These are phyloP conservation scores for Trametes sanguinea DNA, from an alignment of 768 basidiomycete genomes.

Conservation along the genomic window DNA sequence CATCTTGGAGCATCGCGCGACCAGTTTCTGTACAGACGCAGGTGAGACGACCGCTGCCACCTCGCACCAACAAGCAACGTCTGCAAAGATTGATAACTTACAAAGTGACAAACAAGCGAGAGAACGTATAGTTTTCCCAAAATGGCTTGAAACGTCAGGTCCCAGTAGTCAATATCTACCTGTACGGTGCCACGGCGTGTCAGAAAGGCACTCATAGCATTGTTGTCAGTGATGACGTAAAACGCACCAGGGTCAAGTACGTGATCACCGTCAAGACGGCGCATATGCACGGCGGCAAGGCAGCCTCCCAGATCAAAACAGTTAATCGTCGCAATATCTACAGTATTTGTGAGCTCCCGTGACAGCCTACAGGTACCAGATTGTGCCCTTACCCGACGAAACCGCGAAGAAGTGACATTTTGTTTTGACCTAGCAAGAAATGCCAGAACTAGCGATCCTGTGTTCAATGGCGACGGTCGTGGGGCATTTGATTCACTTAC, in stretches of 20 bases:
- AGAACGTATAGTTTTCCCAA: slow-evolving; percentile 36
- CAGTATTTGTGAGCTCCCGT: not conserved
- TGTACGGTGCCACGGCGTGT: not conserved
- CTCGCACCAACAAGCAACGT: not conserved
- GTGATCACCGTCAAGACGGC: slow-evolving; percentile 29
- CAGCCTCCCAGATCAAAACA: slow-evolving; percentile 32
- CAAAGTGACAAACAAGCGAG: slow-evolving; percentile 34
- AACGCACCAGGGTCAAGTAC: slow-evolving; percentile 22
- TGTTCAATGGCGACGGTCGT: too few relatives aligned
- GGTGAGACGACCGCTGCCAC: too few relatives aligned
- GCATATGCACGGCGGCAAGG: slow-evolving; percentile 31
- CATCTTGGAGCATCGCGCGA: slow-evolving; percentile 18
- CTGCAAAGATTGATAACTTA: slow-evolving; percentile 9
- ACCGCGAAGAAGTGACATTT: slow-evolving; percentile 24
- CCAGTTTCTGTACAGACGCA: slow-evolving; percentile 9
- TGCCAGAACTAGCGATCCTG: slow-evolving; percentile 13
- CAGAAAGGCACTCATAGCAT: not conserved
- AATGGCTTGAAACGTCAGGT: slow-evolving; percentile 30
- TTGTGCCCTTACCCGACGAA: slow-evolving; percentile 17
- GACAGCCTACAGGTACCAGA: not conserved
- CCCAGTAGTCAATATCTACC: slow-evolving; percentile 30
- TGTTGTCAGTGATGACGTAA: not conserved
- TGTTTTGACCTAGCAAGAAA: slow-evolving; percentile 26
- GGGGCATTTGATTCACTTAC: slow-evolving; percentile 6
- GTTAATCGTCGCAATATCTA: slow-evolving; percentile 27